Percentiles rank a stretch among this genome's conserved stretches.
Conservation (phyloP, 2,329 filamentous ascomycete genomes). For the Microcyclospora pomicola region DNA sequence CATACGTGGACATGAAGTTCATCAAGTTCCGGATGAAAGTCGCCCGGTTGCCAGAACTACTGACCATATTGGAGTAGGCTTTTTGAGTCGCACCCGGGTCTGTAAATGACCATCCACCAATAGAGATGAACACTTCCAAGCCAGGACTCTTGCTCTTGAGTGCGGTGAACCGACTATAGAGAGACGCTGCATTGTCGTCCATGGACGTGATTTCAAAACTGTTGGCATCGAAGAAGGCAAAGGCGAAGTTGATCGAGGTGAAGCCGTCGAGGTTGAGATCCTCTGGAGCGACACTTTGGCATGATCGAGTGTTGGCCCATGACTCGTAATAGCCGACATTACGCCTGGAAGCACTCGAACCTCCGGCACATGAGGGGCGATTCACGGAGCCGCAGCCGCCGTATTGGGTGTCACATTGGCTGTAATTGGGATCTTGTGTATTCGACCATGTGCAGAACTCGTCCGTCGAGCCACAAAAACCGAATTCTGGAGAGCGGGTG, state of each 20-base stretch:
- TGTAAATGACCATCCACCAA: slow-evolving; percentile 32
- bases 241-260: slow-evolving; percentile 7
- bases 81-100: slow-evolving; percentile 5
- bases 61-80: slow-evolving; percentile 23
- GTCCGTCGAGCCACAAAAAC: slow-evolving; percentile 7
- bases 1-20: slow-evolving; percentile 5
- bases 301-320: slow-evolving; percentile 7
- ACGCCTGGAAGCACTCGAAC: background rate
- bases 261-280: slow-evolving; percentile 3
- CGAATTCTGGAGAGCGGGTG: no score
- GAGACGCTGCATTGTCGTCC: background rate
- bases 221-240: background rate
- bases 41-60: slow-evolving; percentile 5
- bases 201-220: background rate
- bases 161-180: background rate
- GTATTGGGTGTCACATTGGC: background rate
- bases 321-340: slow-evolving; percentile 11
- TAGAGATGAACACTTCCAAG: slow-evolving; percentile 22
- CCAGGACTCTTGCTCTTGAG: slow-evolving; percentile 5
- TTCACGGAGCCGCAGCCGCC: slow-evolving; percentile 5
- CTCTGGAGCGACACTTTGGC: slow-evolving; percentile 3
- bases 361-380: background rate
- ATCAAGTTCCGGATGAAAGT: slow-evolving; percentile 2
- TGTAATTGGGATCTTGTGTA: no score
- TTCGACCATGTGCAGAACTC: slow-evolving; percentile 5